Base-by-base conservation (phyloP, 305 asterid species). In the Fraxinus paxiana region DNA sequence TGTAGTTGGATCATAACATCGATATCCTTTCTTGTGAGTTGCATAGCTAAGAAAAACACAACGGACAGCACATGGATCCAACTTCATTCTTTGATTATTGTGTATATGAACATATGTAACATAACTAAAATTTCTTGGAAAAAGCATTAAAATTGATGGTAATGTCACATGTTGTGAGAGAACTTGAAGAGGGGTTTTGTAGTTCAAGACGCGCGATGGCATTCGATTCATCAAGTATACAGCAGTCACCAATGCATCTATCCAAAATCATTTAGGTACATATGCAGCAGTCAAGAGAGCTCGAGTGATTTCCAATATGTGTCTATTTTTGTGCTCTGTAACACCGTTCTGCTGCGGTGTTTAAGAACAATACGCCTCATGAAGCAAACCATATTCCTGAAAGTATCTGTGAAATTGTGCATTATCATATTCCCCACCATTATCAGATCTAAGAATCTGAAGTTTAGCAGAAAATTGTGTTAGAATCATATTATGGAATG, bases 371-470 rank as follows among this genome's bases (percentile, higher is more conserved):
- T 48, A 1, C 1, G 30, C 12, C n/a, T 76, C 80, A 48, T 76
- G 80, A 28, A 26, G 2, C 41, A 76, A 1, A 2, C 61, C 28
- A 24, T 28, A 3, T 28, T 24, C 24, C n/a, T 51, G 26, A 28
- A 76, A 48, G 22, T 76, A 76, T 22, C 2, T 7, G 3, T 28
- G 28, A 1, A 76, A 6, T 28, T 41, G 5, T 20, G 41, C 6
- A 76, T 76, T 76, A 10, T 12, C 79, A 28, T 76, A 76, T 76
- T 46, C 46, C 46, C 79, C 79, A 48, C 71, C 46, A 76, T 76
- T 46, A 76, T 76, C 6, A 1, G 26, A 43, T 22, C 63, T 1
- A 2, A 74, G 5, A 34, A 74, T 10, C 15, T 22, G 10, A 9
- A 22, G 35, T 41, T 74, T 41, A 38, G 78, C 20, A 3, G 4